Base-by-base conservation (phyloP, 345 rosid genomes). In the Pugionium cornutum region DNA sequence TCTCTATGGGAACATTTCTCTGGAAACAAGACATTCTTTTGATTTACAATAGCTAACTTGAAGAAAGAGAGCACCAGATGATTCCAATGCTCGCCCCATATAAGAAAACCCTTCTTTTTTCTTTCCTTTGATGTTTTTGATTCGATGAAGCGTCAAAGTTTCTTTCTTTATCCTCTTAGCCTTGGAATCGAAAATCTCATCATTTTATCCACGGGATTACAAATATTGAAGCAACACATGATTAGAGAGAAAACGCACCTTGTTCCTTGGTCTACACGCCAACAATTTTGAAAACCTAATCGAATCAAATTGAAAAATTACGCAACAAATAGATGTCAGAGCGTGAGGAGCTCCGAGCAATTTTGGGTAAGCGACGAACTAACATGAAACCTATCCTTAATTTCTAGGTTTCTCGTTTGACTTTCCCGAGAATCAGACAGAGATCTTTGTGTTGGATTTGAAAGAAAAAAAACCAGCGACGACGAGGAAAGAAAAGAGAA, bases 21-120 rank as follows among this genome's bases (percentile, higher is more conserved):
- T 64, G 74, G 62, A 69, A 44, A 67, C 25, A 69, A 70, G 83
- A 79, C 88, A 83, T 83, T 66, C 69, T 69, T n/a, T 64, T 36
- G 41, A 55, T 54, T 47, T 58, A 64, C 68, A 62, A 58, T 2
- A 61, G 27, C 67, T 37, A 68, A 71, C 34, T 67, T 32, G 69
- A 54, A 71, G 69, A 54, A 71, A 65, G 64, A 58, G 75, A 71
- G 67, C 69, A 62, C 54, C 68, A 68, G 63, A 53, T 60, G 68
- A 58, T 58, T 56, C 74, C 73, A 76, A 67, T 53, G 58, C 67
- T 79, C 76, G 70, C 82, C 82, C 83, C 86, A 82, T 80, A 82
- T 59, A 79, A 82, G 11, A 61, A 58, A 58, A 49, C 39, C 39
- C 65, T 28, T 66, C 18, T 18, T 18, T 18, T 18, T 18, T 18